These are phyloP conservation scores for Gossypium rotundifolium DNA, from an alignment of 345 rosid genomes.

Conservation along the genomic window DNA sequence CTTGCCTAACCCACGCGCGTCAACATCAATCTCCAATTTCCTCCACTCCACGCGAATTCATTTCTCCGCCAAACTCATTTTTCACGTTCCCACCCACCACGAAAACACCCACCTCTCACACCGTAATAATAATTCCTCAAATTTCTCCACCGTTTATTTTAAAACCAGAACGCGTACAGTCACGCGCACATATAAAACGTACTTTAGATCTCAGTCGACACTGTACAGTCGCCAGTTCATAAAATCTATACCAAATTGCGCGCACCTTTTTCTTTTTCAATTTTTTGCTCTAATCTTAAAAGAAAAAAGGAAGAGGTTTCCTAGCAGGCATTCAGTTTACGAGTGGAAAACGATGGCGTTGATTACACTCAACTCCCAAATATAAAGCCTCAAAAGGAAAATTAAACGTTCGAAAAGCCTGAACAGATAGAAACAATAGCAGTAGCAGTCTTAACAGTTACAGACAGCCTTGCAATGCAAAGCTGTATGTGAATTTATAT, in stretches of 20 bases:
- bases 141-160: not conserved
- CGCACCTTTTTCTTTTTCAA: not conserved
- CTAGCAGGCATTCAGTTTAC: slow-evolving; percentile 26
- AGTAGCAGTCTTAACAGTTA: slow-evolving; percentile 9
- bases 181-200: not conserved
- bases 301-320: slow-evolving; percentile 3
- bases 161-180: not conserved
- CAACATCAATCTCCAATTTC: not conserved
- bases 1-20: not conserved
- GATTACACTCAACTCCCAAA: slow-evolving; percentile 36
- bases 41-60: slow-evolving; percentile 9
- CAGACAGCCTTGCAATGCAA: slow-evolving; percentile 21
- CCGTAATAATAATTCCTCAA: not conserved
- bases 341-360: slow-evolving; percentile 41
- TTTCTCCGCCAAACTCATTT: not conserved
- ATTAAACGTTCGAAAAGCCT: not conserved
- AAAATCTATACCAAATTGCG: slow-evolving; percentile 3
- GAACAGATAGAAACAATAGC: not conserved
- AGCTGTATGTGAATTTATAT: not conserved
- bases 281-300: not conserved
- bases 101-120: not conserved
- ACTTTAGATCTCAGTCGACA: slow-evolving; percentile 37
- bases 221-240: not conserved
- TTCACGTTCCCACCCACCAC: not conserved
- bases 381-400: not conserved